These are phyloP conservation scores for Batkoa obscura DNA, from an alignment of 371 early-diverging fungal genomes.

Conservation along the genomic window DNA sequence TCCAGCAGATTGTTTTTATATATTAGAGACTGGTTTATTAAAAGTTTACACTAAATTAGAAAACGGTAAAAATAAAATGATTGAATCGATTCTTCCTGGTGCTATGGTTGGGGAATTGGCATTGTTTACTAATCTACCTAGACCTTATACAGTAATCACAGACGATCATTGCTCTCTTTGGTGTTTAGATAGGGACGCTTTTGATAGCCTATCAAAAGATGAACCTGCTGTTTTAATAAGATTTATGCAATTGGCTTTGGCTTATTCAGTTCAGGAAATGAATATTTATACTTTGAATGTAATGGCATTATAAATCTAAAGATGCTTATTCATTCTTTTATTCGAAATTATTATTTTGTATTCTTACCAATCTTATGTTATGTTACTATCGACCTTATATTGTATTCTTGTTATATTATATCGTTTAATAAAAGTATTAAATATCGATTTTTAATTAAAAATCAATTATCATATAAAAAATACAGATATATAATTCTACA, in stretches of 20 bases:
- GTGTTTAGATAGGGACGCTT: not conserved
- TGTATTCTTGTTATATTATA: no score
- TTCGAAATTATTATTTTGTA: no score
- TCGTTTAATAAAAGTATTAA: no score
- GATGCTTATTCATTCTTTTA: no score
- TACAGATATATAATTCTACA: no score
- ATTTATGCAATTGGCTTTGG: not conserved
- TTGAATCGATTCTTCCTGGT: conserved; percentile 54
- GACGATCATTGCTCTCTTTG: not conserved
- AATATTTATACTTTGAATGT: not conserved
- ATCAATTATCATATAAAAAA: no score
- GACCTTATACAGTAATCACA: not conserved
- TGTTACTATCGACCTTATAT: no score
- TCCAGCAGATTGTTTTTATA: conserved; percentile 33
- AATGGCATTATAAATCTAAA: no score
- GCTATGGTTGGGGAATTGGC: conserved; percentile 57
- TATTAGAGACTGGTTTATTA: conserved; percentile 63
- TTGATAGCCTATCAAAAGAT: not conserved
- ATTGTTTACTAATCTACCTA: conserved; percentile 21
- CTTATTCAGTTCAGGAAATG: not conserved
- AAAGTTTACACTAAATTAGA: conserved; percentile 15
- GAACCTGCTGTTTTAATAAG: not conserved
- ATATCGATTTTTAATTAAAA: no score
- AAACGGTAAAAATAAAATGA: conserved; percentile 5
- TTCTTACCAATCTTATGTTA: no score